Evolutionary conservation across 129 eudicot genomes (phyloP), one percentile per base, ranked within the genome.

Genomic region (Pulicaria dysenterica): DNA sequence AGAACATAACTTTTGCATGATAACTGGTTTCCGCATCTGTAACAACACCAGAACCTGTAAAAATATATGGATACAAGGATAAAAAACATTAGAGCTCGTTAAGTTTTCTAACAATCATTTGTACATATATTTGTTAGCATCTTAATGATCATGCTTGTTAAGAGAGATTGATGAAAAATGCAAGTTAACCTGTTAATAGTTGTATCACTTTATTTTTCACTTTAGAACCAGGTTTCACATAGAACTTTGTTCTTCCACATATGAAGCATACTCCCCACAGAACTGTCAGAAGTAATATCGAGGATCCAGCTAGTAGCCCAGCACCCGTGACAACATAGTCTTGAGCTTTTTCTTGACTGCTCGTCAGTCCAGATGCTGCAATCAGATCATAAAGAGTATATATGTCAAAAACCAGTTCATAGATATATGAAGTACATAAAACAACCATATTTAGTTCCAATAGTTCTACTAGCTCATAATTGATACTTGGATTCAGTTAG

Each of bases 201-300:
- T 46, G 80, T 49, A 49, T 47, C 36, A 8, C 72, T 59, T 17
- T 67, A 42, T 62, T 77, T 62, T 59, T 50, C 7, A 11, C 41
- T 50, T 79, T 72, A 63, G 72, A 77, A 68, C 64, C 65, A 15
- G 73, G 76, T 49, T 59, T 80, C n/a, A 60, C 7, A 49, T 77
- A 55, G 62, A 70, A 76, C 6, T 75, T 24, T 54, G 74, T 74
- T 56, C 85, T 76, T 65, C 77, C 92, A 40, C 83, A 65, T 5
- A 90, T 75, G 57, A 86, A 56, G 67, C 96, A 90, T 34, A 86
- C 79, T 60, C 93, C 93, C 96, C 96, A 90, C 34, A 90, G 37
- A 48, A 84, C 19, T 0, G 93, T 87, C 34, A 87, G 88, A 63
- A 86, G 83, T 66, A 90, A 69, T 50, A 85, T 81, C 24, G 90